Conservation (phyloP, 2,329 filamentous ascomycete species). For the Madurella fahalii region DNA sequence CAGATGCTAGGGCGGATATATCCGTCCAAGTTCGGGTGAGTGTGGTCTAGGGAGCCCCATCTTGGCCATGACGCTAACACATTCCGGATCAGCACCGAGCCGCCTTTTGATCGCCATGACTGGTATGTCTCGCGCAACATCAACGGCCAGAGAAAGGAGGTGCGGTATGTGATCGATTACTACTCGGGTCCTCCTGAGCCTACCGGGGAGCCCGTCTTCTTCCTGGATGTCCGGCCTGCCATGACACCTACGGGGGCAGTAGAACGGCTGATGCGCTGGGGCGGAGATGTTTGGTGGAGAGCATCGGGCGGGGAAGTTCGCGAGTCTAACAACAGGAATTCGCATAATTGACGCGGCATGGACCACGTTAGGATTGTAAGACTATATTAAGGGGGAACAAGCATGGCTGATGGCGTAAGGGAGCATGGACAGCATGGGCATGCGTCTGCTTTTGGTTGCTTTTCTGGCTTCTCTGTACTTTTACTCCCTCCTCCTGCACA, state of each 20-base stretch:
- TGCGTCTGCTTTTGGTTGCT: background rate
- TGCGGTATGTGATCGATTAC: slow-evolving; percentile 96
- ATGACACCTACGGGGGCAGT: slow-evolving; percentile 74
- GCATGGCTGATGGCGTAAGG: slow-evolving; percentile 6
- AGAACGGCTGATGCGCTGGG: slow-evolving; percentile 83
- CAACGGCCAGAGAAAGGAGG: slow-evolving; percentile 65
- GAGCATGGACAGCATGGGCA: background rate
- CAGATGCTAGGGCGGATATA: slow-evolving; percentile 75
- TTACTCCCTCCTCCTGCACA: background rate
- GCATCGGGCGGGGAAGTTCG: slow-evolving; percentile 69
- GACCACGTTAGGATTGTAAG: background rate
- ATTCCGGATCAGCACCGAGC: slow-evolving; percentile 55
- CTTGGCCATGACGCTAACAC: background rate
- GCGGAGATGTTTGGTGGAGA: slow-evolving; percentile 90
- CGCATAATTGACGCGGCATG: background rate
- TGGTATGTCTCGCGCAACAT: slow-evolving; percentile 82
- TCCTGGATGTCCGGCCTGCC: slow-evolving; percentile 87
- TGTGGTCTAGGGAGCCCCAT: slow-evolving; percentile 13
- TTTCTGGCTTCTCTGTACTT: background rate
- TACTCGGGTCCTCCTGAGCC: slow-evolving; percentile 80
- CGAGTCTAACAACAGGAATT: slow-evolving; percentile 30
- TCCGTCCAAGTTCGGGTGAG: slow-evolving; percentile 73
- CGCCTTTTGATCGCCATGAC: slow-evolving; percentile 94
- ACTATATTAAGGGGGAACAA: background rate
- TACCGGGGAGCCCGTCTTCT: slow-evolving; percentile 90